phyloP scores from a whole-genome alignment of 192 early-diverging fungal genomes.

The Linnemannia elongata region DNA sequence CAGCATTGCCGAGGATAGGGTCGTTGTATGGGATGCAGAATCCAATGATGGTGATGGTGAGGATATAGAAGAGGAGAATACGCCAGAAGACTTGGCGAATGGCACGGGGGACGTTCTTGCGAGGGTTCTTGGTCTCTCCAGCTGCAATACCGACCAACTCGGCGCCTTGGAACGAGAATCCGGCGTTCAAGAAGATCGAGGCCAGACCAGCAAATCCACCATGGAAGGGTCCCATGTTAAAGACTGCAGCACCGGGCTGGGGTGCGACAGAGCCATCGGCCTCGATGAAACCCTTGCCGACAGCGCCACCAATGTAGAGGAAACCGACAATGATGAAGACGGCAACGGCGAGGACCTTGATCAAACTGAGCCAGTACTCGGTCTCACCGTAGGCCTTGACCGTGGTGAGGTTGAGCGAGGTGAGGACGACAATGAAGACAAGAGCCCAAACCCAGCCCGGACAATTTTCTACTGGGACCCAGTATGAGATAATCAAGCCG shows the following conservation, averaged over 20 bases:
- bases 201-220: slow-evolving; percentile 72
- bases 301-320: slow-evolving; percentile 71
- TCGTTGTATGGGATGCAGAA: slow-evolving; percentile 77
- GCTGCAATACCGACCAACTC: slow-evolving; percentile 90
- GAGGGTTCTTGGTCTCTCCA: slow-evolving; percentile 87
- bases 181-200: slow-evolving; percentile 76
- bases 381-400: slow-evolving; percentile 79
- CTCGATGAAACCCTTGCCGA: slow-evolving; percentile 61
- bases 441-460: slow-evolving; percentile 30
- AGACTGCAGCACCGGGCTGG: slow-evolving; percentile 55
- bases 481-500: slow-evolving; percentile 81
- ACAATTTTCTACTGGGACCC: slow-evolving; percentile 29
- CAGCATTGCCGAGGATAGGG: slow-evolving; percentile 63
- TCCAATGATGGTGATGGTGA: slow-evolving; percentile 85
- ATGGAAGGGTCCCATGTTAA: slow-evolving; percentile 70
- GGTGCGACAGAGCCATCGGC: slow-evolving; percentile 60
- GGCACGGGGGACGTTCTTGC: slow-evolving; percentile 74
- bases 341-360: slow-evolving; percentile 83
- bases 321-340: slow-evolving; percentile 84
- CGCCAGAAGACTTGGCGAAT: slow-evolving; percentile 85
- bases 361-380: slow-evolving; percentile 81
- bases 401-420: slow-evolving; percentile 71
- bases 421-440: slow-evolving; percentile 67
- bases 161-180: slow-evolving; percentile 86
- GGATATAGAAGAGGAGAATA: slow-evolving; percentile 86